Evolutionary conservation across 2,329 filamentous ascomycete species (phyloP).

Genomic region (Phialocephala subalpina): DNA sequence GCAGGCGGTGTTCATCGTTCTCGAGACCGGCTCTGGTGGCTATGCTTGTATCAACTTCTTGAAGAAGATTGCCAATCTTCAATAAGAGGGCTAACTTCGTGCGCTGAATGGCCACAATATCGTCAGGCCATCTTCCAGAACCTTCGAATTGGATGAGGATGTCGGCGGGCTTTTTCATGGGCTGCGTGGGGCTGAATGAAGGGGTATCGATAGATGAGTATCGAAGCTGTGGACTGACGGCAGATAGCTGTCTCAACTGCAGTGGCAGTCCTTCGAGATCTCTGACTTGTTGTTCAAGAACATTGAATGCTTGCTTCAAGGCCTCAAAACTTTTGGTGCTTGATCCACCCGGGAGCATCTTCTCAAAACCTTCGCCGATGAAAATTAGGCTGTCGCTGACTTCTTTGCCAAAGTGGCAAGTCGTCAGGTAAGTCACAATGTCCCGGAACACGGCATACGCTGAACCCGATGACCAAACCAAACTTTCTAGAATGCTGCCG

Average conservation of each 20-base stretch:
- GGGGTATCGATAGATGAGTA: conserved; percentile 72
- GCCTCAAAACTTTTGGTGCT: conserved; percentile 67
- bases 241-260: conserved; percentile 81
- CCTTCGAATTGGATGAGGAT: conserved; percentile 91
- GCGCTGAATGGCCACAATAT: conserved; percentile 87
- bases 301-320: conserved; percentile 73
- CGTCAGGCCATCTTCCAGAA: conserved; percentile 93
- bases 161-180: conserved; percentile 68
- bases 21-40: conserved; percentile 81
- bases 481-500: conserved; percentile 89
- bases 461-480: conserved; percentile 79
- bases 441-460: conserved; percentile 76
- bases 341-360: conserved; percentile 48
- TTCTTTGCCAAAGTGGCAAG: conserved; percentile 70
- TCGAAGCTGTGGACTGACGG: conserved; percentile 76
- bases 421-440: conserved; percentile 76
- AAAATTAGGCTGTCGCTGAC: conserved; percentile 51
- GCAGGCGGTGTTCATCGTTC: conserved; percentile 70
- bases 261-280: conserved; percentile 84
- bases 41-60: conserved; percentile 65
- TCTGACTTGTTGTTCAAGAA: conserved; percentile 80
- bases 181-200: conserved; percentile 48
- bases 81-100: conserved; percentile 90
- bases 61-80: conserved; percentile 71
- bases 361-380: conserved; percentile 53